Percentiles rank a stretch among this genome's conserved stretches.
Evolutionary conservation across 108 stramenopile genomes (phyloP).

Genomic region (Skeletonema potamos): DNA sequence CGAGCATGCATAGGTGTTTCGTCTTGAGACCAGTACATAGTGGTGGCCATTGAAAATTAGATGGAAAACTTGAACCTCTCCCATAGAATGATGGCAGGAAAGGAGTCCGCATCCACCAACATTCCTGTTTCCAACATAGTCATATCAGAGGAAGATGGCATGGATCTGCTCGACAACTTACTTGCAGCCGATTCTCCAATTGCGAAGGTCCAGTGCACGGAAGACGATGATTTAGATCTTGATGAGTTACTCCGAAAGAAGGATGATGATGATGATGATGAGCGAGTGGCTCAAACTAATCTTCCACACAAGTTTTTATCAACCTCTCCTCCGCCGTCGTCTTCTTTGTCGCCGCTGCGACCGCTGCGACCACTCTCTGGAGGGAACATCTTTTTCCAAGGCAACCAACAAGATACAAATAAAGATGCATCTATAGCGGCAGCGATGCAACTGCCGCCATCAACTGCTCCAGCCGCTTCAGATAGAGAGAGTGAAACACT

Average conservation of each 20-base stretch:
- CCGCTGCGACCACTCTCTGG: background rate
- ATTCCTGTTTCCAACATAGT: background rate
- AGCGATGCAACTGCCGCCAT: background rate
- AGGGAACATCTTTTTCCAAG: background rate
- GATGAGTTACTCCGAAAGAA: constrained; percentile 11
- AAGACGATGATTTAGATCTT: constrained; percentile 25
- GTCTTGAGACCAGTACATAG: too few relatives aligned
- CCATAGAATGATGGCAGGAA: too few relatives aligned
- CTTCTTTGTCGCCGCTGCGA: background rate
- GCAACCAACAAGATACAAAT: background rate
- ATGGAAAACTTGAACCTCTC: background rate
- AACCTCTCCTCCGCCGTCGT: background rate
- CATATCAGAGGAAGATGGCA: constrained; percentile 22
- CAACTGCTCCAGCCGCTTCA: background rate
- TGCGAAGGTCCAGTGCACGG: background rate
- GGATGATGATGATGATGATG: background rate
- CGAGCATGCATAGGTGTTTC: too few relatives aligned
- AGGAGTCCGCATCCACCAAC: background rate
- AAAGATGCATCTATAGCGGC: background rate
- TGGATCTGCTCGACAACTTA: background rate
- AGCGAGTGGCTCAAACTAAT: background rate
- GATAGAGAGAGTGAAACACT: background rate
- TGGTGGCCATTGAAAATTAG: too few relatives aligned
- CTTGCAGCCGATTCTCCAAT: background rate
- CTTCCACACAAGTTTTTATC: background rate